phyloP scores from a whole-genome alignment of 2,329 filamentous ascomycete species.

The Karstenula rhodostoma region DNA sequence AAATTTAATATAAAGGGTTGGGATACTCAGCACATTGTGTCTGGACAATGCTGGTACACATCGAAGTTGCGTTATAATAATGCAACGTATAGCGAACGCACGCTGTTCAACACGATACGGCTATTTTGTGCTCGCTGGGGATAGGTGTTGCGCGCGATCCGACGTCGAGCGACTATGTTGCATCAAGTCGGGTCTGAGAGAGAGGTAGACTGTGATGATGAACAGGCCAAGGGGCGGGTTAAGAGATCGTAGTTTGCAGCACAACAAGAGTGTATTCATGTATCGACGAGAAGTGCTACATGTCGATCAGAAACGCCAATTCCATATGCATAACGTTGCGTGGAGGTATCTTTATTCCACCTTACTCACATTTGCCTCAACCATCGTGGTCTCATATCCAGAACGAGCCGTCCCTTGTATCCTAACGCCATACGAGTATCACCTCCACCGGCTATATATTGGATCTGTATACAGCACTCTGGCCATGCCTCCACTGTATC shows the following conservation, averaged over 20 bases:
- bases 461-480: slow-evolving; percentile 76
- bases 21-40: too few species aligned
- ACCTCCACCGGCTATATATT: slow-evolving; percentile 61
- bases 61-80: not conserved
- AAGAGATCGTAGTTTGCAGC: not conserved
- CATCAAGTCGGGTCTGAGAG: not conserved
- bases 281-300: not conserved
- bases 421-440: not conserved
- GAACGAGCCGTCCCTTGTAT: not conserved
- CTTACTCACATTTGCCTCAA: not conserved
- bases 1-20: too few species aligned
- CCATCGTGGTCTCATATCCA: not conserved
- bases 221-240: not conserved
- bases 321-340: not conserved
- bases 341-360: slow-evolving; percentile 3
- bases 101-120: not conserved
- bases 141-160: not conserved
- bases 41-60: too few species aligned
- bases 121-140: not conserved
- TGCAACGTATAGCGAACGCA: not conserved
- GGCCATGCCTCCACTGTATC: slow-evolving; percentile 80
- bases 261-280: not conserved
- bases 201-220: not conserved
- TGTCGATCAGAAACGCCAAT: slow-evolving; percentile 7
- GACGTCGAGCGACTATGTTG: not conserved